Evolutionary conservation across 345 rosid species (phyloP), one percentile per base, ranked within the genome.

Genomic region (Lepidium sativum): DNA sequence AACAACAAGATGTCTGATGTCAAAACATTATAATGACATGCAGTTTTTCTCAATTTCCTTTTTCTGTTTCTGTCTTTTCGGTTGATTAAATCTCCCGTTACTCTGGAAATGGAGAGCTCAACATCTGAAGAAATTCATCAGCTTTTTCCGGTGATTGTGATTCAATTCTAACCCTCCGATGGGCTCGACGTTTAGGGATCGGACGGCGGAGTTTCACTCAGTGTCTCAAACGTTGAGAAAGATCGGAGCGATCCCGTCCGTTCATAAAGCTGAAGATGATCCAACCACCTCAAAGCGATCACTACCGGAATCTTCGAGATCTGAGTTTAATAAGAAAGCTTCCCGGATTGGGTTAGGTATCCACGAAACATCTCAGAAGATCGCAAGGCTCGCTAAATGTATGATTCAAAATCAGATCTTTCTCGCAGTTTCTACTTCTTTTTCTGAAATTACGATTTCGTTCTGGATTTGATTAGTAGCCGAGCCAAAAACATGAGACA

Each of bases 301-400:
- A 38, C 67, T 69, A 7, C 31, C 70, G 32, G 79, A 60, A 32
- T 79, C 89, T 42, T 79, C 78, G 44, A 75, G 87, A 89, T 87
- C 98, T 48, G 87, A 92, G 48, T 92, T 89, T 82, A 86, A 92
- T 68, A 82, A 78, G 50, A 87, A 80, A 66, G 91, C 97, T 71
- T 84, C 94, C 4, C 70, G 68, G 41, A 87, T 81, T 70, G 88
- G 86, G 6, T 59, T 78, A 32, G 84, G 84, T 34, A 79, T 84
- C 69, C 71, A 84, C 15, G 98, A 92, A 72, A 80, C 92, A 63
- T 84, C 87, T 39, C 82, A 78, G 57, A 92, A 92, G 77, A 87
- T 87, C 35, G 63, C 77, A 4, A 77, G 94, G 60, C 91, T 92
- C 11, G 78, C 88, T 56, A 80, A 89, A 72, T 67, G 97, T 92